Evolutionary conservation across 495 filamentous ascomycete species (phyloP).

Genomic region (Chaetomium tenue): DNA sequence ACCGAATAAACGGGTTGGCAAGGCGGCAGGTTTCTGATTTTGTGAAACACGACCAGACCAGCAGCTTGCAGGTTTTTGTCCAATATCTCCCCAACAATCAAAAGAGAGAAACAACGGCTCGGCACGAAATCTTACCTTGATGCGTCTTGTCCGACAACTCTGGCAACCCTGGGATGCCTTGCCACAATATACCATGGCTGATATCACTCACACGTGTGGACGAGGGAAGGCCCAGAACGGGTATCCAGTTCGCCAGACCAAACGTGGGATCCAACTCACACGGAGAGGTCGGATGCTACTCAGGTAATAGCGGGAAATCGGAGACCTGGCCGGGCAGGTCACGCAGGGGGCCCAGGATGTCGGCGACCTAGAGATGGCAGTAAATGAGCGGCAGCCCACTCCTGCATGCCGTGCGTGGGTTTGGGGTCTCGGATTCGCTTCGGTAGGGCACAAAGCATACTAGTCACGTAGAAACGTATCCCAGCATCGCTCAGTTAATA

Average conservation of each 20-base stretch:
- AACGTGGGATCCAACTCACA: slow-evolving; percentile 10
- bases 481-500: neutral
- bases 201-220: neutral
- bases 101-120: neutral
- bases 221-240: slow-evolving; percentile 7
- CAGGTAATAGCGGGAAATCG: slow-evolving; percentile 20
- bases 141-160: slow-evolving; percentile 62
- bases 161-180: slow-evolving; percentile 68
- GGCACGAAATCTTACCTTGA: slow-evolving; percentile 49
- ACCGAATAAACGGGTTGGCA: neutral
- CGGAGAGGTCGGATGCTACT: slow-evolving; percentile 15
- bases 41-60: neutral
- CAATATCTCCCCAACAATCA: neutral
- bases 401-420: slow-evolving; percentile 6
- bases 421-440: slow-evolving; percentile 21
- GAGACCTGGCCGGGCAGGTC: slow-evolving; percentile 33
- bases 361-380: slow-evolving; percentile 24
- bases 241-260: slow-evolving; percentile 26
- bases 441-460: slow-evolving; percentile 8
- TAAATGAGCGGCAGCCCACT: slow-evolving; percentile 22
- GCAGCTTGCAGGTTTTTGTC: too few relatives aligned
- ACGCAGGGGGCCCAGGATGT: slow-evolving; percentile 38
- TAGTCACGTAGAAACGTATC: neutral
- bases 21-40: neutral
- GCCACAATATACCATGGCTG: slow-evolving; percentile 65